These are phyloP conservation scores for Cladosporium sp. DNA, from an alignment of 2,329 filamentous ascomycete genomes.

Conservation along the genomic window DNA sequence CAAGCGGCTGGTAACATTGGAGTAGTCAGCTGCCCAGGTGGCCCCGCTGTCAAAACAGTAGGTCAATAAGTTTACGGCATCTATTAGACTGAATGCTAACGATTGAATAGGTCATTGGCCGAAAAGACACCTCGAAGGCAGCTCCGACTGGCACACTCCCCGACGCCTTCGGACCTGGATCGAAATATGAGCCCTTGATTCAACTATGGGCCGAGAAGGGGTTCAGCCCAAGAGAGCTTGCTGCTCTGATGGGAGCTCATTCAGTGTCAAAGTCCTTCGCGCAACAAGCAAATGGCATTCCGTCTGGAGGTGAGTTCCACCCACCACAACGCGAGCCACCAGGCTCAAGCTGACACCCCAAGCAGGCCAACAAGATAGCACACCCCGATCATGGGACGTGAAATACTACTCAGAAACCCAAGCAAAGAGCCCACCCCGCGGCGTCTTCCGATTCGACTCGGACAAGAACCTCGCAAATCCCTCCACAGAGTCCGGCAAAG, in stretches of 20 bases:
- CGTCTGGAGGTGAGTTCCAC: constrained; percentile 24
- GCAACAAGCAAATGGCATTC: constrained; percentile 20
- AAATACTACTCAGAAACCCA: constrained; percentile 42
- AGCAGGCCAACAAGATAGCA: constrained; percentile 41
- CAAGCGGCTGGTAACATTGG: constrained; percentile 46
- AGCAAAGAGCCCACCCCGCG: constrained; percentile 16
- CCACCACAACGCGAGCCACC: too few relatives aligned
- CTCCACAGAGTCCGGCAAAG: constrained; percentile 25
- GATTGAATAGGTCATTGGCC: constrained; percentile 39
- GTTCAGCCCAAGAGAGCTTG: constrained; percentile 46
- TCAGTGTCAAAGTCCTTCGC: constrained; percentile 44
- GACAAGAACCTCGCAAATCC: constrained; percentile 26
- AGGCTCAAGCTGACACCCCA: background rate
- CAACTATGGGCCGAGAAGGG: constrained; percentile 48
- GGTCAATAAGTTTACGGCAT: background rate
- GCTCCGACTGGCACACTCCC: constrained; percentile 46
- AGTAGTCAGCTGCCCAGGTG: constrained; percentile 26
- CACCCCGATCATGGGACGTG: constrained; percentile 48
- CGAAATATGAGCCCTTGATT: constrained; percentile 36
- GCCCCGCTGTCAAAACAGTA: constrained; percentile 16
- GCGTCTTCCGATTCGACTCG: constrained; percentile 20
- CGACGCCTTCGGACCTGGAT: constrained; percentile 35
- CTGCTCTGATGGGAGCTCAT: constrained; percentile 54
- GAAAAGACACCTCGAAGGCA: constrained; percentile 40
- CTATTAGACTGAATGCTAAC: background rate